These are phyloP conservation scores for Ophiocordyceps camponoti-leonardi DNA, from an alignment of 2,329 filamentous ascomycete genomes.

Conservation along the genomic window DNA sequence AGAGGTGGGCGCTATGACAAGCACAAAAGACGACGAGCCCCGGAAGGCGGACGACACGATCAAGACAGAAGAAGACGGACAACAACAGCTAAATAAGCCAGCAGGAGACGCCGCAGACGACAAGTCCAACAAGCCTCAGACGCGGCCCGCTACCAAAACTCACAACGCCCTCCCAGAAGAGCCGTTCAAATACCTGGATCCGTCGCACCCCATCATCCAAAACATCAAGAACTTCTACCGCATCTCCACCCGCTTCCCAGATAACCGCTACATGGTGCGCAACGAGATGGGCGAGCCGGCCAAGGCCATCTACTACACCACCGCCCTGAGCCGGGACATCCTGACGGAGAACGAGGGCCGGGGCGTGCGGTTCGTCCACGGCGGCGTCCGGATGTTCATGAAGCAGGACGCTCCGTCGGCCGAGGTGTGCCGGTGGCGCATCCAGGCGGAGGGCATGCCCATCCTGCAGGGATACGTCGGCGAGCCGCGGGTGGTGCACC, in stretches of 20 bases:
- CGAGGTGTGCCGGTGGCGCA: conserved; percentile 81
- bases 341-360: conserved; percentile 74
- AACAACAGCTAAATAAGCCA: neutral
- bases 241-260: conserved; percentile 68
- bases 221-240: conserved; percentile 74
- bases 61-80: neutral
- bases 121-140: neutral
- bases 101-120: conserved; percentile 3
- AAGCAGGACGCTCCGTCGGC: conserved; percentile 84
- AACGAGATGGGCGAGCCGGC: conserved; percentile 77
- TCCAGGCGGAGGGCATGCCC: conserved; percentile 85
- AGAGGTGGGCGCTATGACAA: no score
- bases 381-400: conserved; percentile 97
- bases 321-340: conserved; percentile 67
- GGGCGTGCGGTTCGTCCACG: conserved; percentile 90
- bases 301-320: conserved; percentile 96
- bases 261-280: conserved; percentile 87
- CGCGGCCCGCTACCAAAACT: conserved; percentile 11
- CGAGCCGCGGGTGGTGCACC: conserved; percentile 53
- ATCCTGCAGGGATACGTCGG: conserved; percentile 86
- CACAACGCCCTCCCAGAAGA: conserved; percentile 54
- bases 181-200: conserved; percentile 77
- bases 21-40: neutral
- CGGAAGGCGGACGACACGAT: neutral
- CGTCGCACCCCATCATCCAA: conserved; percentile 58